Percentiles rank a stretch among this genome's conserved stretches.
These are phyloP conservation scores for Curvularia spicifera DNA, from an alignment of 2,329 filamentous ascomycete species.

Conservation along the genomic window DNA sequence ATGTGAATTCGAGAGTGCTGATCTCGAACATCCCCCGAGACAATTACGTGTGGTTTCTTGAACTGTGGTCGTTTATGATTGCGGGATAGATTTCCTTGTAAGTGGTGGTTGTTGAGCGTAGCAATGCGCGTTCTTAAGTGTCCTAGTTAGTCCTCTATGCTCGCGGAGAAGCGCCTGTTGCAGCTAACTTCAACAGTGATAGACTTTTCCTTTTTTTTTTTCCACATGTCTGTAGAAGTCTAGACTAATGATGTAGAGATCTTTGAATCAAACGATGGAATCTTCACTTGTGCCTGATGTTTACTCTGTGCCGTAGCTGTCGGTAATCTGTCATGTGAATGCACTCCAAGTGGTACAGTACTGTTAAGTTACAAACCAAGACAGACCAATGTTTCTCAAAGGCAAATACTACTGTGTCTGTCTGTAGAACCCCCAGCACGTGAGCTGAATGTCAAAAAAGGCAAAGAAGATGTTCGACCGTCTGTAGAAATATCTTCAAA, in stretches of 20 bases:
- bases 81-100: background rate
- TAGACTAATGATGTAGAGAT: background rate
- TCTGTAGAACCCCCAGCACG: background rate
- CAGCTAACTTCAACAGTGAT: background rate
- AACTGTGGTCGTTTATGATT: background rate
- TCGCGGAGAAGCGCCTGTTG: background rate
- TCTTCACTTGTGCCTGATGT: background rate
- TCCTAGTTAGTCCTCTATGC: background rate
- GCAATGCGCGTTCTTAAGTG: background rate
- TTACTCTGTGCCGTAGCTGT: too few species aligned
- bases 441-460: background rate
- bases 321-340: background rate
- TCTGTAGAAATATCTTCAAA: background rate
- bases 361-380: background rate
- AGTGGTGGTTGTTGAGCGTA: background rate
- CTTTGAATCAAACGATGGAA: background rate
- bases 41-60: background rate
- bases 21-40: background rate
- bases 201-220: background rate
- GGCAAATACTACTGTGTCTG: background rate
- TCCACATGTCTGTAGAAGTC: background rate
- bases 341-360: background rate
- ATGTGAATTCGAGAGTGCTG: background rate
- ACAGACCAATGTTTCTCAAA: background rate
- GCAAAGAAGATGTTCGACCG: background rate